phyloP scores from a whole-genome alignment of 208 protist genomes.

The Wallacemonas collosoma region DNA sequence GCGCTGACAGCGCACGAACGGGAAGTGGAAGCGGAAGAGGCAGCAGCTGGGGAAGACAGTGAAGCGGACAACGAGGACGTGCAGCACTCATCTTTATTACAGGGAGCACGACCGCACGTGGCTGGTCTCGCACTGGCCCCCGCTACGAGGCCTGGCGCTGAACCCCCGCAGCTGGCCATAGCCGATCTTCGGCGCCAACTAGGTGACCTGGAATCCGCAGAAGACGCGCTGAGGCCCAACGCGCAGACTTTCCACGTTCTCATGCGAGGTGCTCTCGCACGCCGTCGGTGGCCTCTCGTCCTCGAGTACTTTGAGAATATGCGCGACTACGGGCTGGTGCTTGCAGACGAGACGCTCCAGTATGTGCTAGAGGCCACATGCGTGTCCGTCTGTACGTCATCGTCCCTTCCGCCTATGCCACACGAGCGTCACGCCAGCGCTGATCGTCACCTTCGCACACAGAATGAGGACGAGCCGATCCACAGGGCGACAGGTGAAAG shows the following conservation, averaged over 20 bases:
- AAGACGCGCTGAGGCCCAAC: conserved; percentile 48
- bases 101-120: too few relatives aligned
- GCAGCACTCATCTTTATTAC: too few relatives aligned
- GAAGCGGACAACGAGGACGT: not conserved
- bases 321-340: conserved; percentile 26
- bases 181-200: conserved; percentile 19
- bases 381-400: conserved; percentile 21
- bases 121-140: not conserved
- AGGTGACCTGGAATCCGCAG: conserved; percentile 32
- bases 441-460: not conserved
- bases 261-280: conserved; percentile 50
- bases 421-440: too few relatives aligned
- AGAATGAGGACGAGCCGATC: conserved; percentile 13
- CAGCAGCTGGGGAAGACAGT: not conserved
- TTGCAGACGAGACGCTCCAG: conserved; percentile 46
- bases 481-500: not conserved
- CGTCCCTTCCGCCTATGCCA: not conserved
- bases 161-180: not conserved
- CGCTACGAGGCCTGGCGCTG: not conserved
- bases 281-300: conserved; percentile 45
- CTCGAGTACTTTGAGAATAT: conserved; percentile 56
- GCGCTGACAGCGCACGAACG: not conserved
- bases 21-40: not conserved
- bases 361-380: conserved; percentile 37
- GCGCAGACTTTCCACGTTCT: conserved; percentile 68